Base-by-base conservation (phyloP, 2,329 filamentous ascomycete species). In the Pseudogymnoascus sp. region DNA sequence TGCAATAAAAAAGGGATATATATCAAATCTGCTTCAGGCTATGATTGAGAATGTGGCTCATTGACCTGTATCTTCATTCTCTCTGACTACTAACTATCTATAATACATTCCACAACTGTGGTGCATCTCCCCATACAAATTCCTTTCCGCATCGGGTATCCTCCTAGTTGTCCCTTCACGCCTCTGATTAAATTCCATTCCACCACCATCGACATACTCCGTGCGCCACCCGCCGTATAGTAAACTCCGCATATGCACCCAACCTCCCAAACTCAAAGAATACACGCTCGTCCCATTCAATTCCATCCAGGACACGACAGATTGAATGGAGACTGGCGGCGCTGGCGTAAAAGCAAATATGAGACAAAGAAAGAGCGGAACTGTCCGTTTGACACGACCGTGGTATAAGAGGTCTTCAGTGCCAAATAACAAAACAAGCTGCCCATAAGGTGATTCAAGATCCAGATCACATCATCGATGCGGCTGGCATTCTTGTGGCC, bases 391-490 rank as follows among this genome's bases (percentile, higher is more conserved):
- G 23, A 31, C 46, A 10, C 46, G 15, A 53, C 26, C 46, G 10
- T 19, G 23, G 46, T 56, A 56, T 53, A 53, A 7, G 26, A 53
- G 44, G 44, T n/a, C 26, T 19, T n/a, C 26, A 19, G 26, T 17
- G n/a, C 26, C 15, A 56, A 56, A 31, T 50, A 29, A 9, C 46
- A 33, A 56, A 56, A 56, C 9, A 19, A 56, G 17, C 6, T 13
- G 26, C 26, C 26, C 21, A 29, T 50, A 7, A 44, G 40, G 7
- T 23, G 19, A 5, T 7, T 23, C 10, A 23, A 50, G 15, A 23
- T 13, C 44, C 17, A 19, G n/a, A 56, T 60, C 37, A 60, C 59
- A 60, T 60, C 59, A 60, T 60, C 15, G 59, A 40, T 19, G 59
- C 59, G 4, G 59, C 33, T 60, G 59, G 59, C 59, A 60, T 60